Base-by-base conservation (phyloP, 768 basidiomycete genomes). In the Trametes cinnabarina region DNA sequence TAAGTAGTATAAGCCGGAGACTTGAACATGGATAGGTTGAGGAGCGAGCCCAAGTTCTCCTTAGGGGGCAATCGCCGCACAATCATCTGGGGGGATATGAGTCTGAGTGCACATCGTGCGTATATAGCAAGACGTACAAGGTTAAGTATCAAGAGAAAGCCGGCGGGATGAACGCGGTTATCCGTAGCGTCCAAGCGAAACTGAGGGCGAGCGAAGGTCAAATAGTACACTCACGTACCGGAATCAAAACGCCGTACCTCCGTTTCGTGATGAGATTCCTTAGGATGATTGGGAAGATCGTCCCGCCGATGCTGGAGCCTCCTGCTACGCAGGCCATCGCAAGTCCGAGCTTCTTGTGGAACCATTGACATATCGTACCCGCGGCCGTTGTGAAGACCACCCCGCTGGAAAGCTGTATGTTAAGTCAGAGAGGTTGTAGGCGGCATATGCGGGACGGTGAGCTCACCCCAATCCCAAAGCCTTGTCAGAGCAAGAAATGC, bases 401-500 rank as follows among this genome's bases (percentile, higher is more conserved):
- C 1, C 88, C 88, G 26, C 63, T 65, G 5, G 64, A 60, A 4
- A 72, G 44, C 71, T 73, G 48, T 26, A 2, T 10, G 0, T 22
- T 43, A 15, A 20, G 17, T 34, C 40, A 10, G 15, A 12, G 47
- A 17, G 3, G 4, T 8, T 20, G 22, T 11, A 4, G 12, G 1
- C 10, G 23, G 42, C 20, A 11, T 1, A 1, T 43, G 41, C 17
- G 15, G 32, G n/a, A n/a, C 5, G 4, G 0, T 61, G 25, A 2
- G 71, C 85, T 61, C 58, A 88, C 83, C 23, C 90, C 90, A 12
- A 83, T 71, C 0, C 78, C 79, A 37, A 91, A 63, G 1, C 90
- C 90, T 68, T 92, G 90, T 58, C 82, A 89, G 1, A 92, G 76
- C 20, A 92, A 63, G 62, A 91, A 86, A 8, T 92, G 87, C 90